phyloP scores from a whole-genome alignment of 257 asterid genomes.

The Salvia splendens region DNA sequence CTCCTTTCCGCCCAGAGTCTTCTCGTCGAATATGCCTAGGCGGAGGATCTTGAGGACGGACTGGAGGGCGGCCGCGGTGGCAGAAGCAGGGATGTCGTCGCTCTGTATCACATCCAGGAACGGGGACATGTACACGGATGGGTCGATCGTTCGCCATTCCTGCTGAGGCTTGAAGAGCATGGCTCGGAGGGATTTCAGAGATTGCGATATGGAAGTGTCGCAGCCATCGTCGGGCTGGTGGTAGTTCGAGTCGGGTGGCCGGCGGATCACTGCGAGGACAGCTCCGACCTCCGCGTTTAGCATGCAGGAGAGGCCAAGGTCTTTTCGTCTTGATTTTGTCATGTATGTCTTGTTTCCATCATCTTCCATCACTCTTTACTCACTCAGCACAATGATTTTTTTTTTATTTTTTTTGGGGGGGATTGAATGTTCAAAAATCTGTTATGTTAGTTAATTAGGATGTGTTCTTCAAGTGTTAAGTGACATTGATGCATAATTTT shows the following conservation, averaged over 20 bases:
- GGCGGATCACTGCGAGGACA: constrained; percentile 80
- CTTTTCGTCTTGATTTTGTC: constrained; percentile 55
- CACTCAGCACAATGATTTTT: not conserved
- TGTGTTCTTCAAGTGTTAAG: constrained; percentile 3
- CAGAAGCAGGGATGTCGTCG: constrained; percentile 76
- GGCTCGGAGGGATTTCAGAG: constrained; percentile 67
- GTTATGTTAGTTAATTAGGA: constrained; percentile 20
- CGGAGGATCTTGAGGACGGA: constrained; percentile 75
- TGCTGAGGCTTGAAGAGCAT: constrained; percentile 76
- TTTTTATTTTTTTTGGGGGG: not conserved
- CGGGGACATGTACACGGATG: constrained; percentile 65
- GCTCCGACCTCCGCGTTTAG: constrained; percentile 91
- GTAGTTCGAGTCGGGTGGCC: constrained; percentile 53
- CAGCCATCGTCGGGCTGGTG: constrained; percentile 54
- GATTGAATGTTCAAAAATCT: not conserved
- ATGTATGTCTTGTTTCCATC: constrained; percentile 35
- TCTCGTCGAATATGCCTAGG: constrained; percentile 64
- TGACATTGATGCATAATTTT: not conserved
- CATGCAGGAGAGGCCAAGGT: constrained; percentile 84
- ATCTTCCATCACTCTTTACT: constrained; percentile 44
- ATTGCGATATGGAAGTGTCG: constrained; percentile 58
- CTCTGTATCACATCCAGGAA: constrained; percentile 84
- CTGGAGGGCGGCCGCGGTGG: constrained; percentile 77
- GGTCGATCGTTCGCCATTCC: constrained; percentile 76
- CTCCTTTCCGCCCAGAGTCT: constrained; percentile 62